Base-by-base conservation (phyloP, 192 early-diverging fungal species). In the Borealophlyctis nickersoniae region DNA sequence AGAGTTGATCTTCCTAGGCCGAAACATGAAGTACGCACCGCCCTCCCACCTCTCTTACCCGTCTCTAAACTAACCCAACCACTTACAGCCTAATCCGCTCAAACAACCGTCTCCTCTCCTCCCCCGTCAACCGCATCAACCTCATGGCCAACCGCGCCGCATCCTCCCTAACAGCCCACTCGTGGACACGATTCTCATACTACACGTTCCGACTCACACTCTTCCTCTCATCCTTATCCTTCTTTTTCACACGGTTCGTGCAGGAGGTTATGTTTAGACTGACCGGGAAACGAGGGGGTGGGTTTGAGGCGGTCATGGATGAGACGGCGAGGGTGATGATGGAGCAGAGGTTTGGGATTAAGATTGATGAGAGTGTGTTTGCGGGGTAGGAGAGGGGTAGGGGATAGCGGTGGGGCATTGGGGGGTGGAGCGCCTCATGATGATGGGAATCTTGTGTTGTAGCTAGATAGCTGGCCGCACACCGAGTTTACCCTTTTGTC, bases 1-100 rank as follows among this genome's bases (percentile, higher is more conserved):
- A 33, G 95, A 94, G 72, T 75, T 97, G 7, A 92, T 97, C 33
- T 95, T 97, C 69, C 75, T 97, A 24, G 86, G 86, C 9, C 75
- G 93, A 34, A 95, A 95, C 62, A 88, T 95, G 85, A 92, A 92
- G 60, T 87, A 88, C 39, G 85, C 88, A 36, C 78, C 2, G 9
- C 36, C 54, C 32, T 34, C 19, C 39, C 19, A 19, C 7, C 39
- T 45, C 19, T 45, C 19, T 45, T 7, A 19, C 39, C 39, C 19
- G 7, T 45, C 39, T 45, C 9, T 45, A 45, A 45, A 45, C 7
- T 45, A 7, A 45, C 39, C 39, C 39, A 7, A 45, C 19, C 19
- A 45, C 39, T 19, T 13, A 45, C 39, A 19, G 39, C 7, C 39
- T 19, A 45, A 45, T 13, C 39, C 34, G 90, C 1, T 83, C 91